A percentile compares a stretch with the other conserved stretches of the same genome.
These are phyloP conservation scores for Globisporangium mamillatum DNA, from an alignment of 352 stramenopile species.

Conservation along the genomic window DNA sequence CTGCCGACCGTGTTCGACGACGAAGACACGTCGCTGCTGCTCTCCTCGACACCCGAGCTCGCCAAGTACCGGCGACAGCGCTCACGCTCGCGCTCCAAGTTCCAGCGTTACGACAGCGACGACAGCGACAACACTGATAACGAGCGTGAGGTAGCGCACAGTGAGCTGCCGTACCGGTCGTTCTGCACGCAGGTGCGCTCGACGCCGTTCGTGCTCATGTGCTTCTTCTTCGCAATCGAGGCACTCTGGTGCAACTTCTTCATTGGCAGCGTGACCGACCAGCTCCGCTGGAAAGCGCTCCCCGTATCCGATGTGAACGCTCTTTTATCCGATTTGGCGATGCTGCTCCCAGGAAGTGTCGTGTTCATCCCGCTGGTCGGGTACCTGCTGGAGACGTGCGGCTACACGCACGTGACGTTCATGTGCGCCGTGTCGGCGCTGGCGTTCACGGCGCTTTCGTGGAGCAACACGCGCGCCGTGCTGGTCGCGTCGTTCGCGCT, in stretches of 20 bases:
- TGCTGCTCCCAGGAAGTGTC: constrained; percentile 66
- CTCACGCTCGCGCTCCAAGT: constrained; percentile 16
- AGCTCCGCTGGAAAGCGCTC: constrained; percentile 54
- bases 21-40: constrained; percentile 42
- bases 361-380: constrained; percentile 76
- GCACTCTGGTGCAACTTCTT: constrained; percentile 88
- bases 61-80: constrained; percentile 27
- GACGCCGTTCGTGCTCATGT: constrained; percentile 62
- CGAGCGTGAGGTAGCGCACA: not conserved
- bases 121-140: constrained; percentile 3
- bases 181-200: constrained; percentile 65
- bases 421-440: constrained; percentile 41
- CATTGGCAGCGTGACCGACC: constrained; percentile 57
- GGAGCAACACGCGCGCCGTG: constrained; percentile 23
- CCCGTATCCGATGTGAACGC: constrained; percentile 32
- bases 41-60: constrained; percentile 51
- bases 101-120: constrained; percentile 26
- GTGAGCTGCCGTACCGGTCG: constrained; percentile 42
- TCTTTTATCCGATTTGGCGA: constrained; percentile 48
- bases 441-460: constrained; percentile 44
- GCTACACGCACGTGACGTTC: constrained; percentile 55
- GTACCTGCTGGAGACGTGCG: constrained; percentile 65
- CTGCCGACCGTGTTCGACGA: constrained; percentile 59
- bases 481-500: constrained; percentile 61
- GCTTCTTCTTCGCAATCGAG: constrained; percentile 69